Conservation (phyloP, 2,329 filamentous ascomycete genomes). For the Tricladium varicosporioides region DNA sequence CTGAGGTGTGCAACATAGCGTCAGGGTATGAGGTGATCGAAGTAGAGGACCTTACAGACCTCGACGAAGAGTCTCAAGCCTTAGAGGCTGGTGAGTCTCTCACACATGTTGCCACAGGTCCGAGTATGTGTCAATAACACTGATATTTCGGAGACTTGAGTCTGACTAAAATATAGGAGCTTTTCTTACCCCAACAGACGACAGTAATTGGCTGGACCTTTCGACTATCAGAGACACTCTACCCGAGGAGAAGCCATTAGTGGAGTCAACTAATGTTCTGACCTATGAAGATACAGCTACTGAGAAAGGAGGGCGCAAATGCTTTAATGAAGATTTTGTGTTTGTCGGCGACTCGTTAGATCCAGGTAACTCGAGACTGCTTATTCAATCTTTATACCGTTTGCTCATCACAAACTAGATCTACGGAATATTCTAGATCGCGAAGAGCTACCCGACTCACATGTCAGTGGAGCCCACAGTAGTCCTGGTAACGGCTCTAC, state of each 20-base stretch:
- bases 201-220: background rate
- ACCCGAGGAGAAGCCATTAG: background rate
- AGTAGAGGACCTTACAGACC: background rate
- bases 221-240: background rate
- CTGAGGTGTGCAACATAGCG: slow-evolving; percentile 1
- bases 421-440: background rate
- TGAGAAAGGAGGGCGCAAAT: slow-evolving; percentile 4
- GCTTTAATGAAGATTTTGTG: slow-evolving; percentile 14
- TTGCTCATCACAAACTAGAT: slow-evolving; percentile 19
- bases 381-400: slow-evolving; percentile 16
- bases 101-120: slow-evolving; percentile 11
- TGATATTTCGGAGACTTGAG: slow-evolving; percentile 9
- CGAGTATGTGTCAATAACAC: slow-evolving; percentile 16
- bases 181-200: background rate
- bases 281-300: background rate
- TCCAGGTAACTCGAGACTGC: slow-evolving; percentile 13
- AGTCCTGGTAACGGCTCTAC: background rate
- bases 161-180: background rate
- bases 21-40: background rate
- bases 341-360: slow-evolving; percentile 14
- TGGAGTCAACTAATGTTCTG: background rate
- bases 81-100: slow-evolving; percentile 14
- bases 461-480: background rate
- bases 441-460: background rate
- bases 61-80: slow-evolving; percentile 3